Evolutionary conservation across 2,329 filamentous ascomycete genomes (phyloP).

Genomic region (Fusarium equiseti): DNA sequence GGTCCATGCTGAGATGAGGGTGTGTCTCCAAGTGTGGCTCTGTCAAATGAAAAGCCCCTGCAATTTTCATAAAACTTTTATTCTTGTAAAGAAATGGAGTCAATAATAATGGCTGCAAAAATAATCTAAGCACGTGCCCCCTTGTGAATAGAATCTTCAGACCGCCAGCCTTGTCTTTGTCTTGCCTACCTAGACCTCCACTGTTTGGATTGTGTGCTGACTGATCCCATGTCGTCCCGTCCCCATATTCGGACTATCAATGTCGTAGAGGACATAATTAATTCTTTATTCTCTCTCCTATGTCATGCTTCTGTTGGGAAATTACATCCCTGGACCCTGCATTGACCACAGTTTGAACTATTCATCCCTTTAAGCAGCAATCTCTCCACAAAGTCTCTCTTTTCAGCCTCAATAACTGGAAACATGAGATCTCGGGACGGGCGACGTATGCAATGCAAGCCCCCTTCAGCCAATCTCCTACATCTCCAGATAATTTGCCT

Average conservation of each 20-base stretch:
- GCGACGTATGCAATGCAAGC: conserved; percentile 16
- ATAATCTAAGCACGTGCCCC: conserved; percentile 33
- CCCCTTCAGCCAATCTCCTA: conserved; percentile 11
- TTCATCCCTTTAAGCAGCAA: conserved; percentile 30
- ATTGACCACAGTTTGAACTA: conserved; percentile 36
- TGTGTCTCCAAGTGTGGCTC: conserved; percentile 7
- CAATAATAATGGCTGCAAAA: not conserved
- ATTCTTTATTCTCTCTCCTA: conserved; percentile 45
- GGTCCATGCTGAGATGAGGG: conserved; percentile 25
- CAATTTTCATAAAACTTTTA: conserved; percentile 16
- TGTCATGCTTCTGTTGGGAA: conserved; percentile 47
- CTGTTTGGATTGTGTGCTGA: not conserved
- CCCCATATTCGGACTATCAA: not conserved
- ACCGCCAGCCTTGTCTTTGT: conserved; percentile 14
- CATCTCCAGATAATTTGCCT: conserved; percentile 13
- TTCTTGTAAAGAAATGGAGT: conserved; percentile 9
- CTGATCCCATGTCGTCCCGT: not conserved
- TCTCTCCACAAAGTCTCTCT: conserved; percentile 29
- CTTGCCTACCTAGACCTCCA: not conserved
- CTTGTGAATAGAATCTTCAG: conserved; percentile 14
- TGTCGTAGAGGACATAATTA: not conserved
- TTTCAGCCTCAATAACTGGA: conserved; percentile 37
- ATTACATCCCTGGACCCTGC: conserved; percentile 45
- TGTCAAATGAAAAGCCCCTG: conserved; percentile 21
- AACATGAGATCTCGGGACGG: conserved; percentile 1